phyloP scores from a whole-genome alignment of 257 asterid genomes.

The Solanum habrochaites region DNA sequence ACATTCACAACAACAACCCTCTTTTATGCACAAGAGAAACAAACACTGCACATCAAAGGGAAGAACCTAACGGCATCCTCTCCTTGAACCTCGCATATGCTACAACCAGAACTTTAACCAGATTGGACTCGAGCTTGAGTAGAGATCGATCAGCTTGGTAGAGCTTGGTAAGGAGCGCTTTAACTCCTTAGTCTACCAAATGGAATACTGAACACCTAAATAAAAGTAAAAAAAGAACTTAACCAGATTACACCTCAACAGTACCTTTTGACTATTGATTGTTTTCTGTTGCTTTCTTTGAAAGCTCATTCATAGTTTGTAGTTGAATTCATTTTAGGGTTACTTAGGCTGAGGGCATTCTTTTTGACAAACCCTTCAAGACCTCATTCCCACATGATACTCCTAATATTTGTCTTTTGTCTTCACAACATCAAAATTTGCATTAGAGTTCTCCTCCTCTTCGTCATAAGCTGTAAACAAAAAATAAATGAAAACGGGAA shows the following conservation, averaged over 20 bases:
- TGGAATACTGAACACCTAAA: not conserved
- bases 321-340: conserved; percentile 31
- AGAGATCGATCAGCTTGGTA: not conserved
- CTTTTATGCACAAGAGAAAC: not conserved
- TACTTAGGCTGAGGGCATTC: conserved; percentile 54
- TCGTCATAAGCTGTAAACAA: not conserved
- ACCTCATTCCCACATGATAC: conserved; percentile 44
- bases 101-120: not conserved
- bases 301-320: conserved; percentile 20
- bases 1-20: not conserved
- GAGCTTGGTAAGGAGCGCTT: not conserved
- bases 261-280: conserved; percentile 12
- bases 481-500: not conserved
- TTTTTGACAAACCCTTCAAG: conserved; percentile 50
- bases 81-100: not conserved
- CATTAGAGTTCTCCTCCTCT: conserved; percentile 15
- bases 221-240: not conserved
- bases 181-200: not conserved
- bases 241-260: conserved; percentile 24
- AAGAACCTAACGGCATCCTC: not conserved
- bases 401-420: conserved; percentile 13
- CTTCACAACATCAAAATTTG: conserved; percentile 6
- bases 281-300: conserved; percentile 2
- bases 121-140: not conserved
- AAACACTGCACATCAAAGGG: not conserved